These are phyloP conservation scores for Leishmania braziliensis DNA, from an alignment of 208 protist genomes.

Conservation along the genomic window DNA sequence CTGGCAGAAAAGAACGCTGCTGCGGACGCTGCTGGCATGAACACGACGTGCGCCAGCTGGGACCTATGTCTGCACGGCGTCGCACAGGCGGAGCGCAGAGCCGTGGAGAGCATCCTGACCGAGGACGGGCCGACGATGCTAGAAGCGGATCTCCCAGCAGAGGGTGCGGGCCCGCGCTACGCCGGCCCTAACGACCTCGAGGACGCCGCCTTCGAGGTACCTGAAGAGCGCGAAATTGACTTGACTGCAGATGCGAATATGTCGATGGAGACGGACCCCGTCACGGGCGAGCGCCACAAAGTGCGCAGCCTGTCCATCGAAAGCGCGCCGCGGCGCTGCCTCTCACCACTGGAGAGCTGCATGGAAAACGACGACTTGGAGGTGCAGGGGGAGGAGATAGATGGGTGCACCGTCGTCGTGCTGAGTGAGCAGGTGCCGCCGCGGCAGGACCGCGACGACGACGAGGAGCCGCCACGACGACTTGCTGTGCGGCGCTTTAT, in stretches of 20 bases:
- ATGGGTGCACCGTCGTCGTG: background rate
- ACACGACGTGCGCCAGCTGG: slow-evolving; percentile 16
- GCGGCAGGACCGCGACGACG: background rate
- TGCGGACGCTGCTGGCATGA: slow-evolving; percentile 35
- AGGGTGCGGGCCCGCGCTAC: background rate
- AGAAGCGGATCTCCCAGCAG: background rate
- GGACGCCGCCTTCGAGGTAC: background rate
- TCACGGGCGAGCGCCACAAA: slow-evolving; percentile 11
- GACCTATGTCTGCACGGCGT: slow-evolving; percentile 17
- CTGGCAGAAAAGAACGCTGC: slow-evolving; percentile 53
- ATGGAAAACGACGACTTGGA: slow-evolving; percentile 31
- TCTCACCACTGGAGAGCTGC: slow-evolving; percentile 30
- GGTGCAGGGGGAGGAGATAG: slow-evolving; percentile 23
- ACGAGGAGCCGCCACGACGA: background rate
- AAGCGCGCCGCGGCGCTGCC: slow-evolving; percentile 23
- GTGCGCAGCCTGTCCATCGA: slow-evolving; percentile 35
- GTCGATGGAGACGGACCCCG: slow-evolving; percentile 6
- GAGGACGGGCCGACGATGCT: background rate
- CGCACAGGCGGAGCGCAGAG: slow-evolving; percentile 7
- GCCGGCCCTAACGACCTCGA: background rate
- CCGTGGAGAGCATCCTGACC: slow-evolving; percentile 26
- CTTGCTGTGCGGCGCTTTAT: slow-evolving; percentile 14
- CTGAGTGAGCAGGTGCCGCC: background rate
- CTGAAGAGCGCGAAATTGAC: slow-evolving; percentile 12
- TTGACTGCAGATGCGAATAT: slow-evolving; percentile 1